Base-by-base conservation (phyloP, 768 basidiomycete genomes). In the Rhizopogon rudus region DNA sequence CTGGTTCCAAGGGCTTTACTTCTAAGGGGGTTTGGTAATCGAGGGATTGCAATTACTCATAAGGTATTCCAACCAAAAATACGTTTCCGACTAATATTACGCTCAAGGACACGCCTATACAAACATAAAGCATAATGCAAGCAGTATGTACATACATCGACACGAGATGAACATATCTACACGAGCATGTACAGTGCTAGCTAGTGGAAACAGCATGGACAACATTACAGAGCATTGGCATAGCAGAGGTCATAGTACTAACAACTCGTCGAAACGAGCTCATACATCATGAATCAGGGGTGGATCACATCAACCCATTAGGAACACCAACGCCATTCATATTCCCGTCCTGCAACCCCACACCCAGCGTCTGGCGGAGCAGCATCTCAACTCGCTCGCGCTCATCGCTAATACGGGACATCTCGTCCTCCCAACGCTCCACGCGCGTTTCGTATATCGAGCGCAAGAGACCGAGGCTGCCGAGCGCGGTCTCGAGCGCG, bases 391-490 rank as follows among this genome's bases (percentile, higher is more conserved):
- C 82, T 16, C 76, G 69, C 62, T 87, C 85, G 13, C 87, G 74
- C 54, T 92, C 90, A 29, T 85, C 82, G 46, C 76, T 73, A 54
- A 88, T 75, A 55, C 80, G 74, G 25, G 76, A 67, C 78, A 90
- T 84, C 70, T 89, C 88, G 14, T 88, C 85, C 40, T 76, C 69
- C 83, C 87, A 88, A 41, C 88, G 74, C 46, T 77, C 76, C 64
- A 87, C 87, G 16, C 88, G 73, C 58, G 85, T 77, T 20, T 84
- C 85, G 52, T 88, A 90, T 35, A 91, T 83, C 35, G 72, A 68
- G 35, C 83, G 79, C 51, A 92, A 72, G 16, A 79, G 75, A 28
- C 79, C 78, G 22, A 91, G 75, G 60, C 87, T 88, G 1, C 81
- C 83, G 48, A 91, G 60, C 2, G 88, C 83, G 1, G 83, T 78